A percentile compares a stretch with the other conserved stretches of the same genome.
phyloP scores from a whole-genome alignment of 345 rosid species.

The Pugionium cornutum region DNA sequence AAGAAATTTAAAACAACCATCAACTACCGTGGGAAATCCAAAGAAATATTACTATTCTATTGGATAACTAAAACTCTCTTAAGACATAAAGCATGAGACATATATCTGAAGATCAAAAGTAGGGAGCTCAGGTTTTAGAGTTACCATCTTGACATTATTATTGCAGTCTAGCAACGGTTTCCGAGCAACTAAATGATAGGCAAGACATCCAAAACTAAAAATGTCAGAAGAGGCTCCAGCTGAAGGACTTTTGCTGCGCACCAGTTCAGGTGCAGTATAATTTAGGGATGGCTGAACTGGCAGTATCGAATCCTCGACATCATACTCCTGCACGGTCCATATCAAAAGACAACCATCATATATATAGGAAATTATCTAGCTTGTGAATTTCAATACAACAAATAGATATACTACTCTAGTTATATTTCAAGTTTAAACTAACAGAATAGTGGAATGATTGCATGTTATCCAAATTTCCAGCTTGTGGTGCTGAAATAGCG shows the following conservation, averaged over 20 bases:
- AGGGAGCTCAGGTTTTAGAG: background rate
- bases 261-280: conserved; percentile 94
- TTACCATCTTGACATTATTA: conserved; percentile 98
- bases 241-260: conserved; percentile 69
- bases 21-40: conserved; percentile 6
- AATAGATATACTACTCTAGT: background rate
- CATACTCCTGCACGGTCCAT: conserved; percentile 71
- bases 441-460: conserved; percentile 89
- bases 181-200: conserved; percentile 83
- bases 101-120: conserved; percentile 11
- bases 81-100: conserved; percentile 3
- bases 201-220: conserved; percentile 95
- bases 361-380: conserved; percentile 9
- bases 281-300: conserved; percentile 93
- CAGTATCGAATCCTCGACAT: conserved; percentile 85
- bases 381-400: conserved; percentile 8
- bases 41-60: background rate
- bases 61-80: background rate
- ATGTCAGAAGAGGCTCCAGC: conserved; percentile 79
- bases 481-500: conserved; percentile 69
- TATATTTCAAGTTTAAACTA: conserved; percentile 37
- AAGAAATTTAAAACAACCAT: conserved; percentile 31
- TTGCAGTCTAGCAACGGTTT: conserved; percentile 93
- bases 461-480: conserved; percentile 53
- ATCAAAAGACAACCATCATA: conserved; percentile 23